Base-by-base conservation (phyloP, 768 basidiomycete species). In the Tremella yokohamensis region DNA sequence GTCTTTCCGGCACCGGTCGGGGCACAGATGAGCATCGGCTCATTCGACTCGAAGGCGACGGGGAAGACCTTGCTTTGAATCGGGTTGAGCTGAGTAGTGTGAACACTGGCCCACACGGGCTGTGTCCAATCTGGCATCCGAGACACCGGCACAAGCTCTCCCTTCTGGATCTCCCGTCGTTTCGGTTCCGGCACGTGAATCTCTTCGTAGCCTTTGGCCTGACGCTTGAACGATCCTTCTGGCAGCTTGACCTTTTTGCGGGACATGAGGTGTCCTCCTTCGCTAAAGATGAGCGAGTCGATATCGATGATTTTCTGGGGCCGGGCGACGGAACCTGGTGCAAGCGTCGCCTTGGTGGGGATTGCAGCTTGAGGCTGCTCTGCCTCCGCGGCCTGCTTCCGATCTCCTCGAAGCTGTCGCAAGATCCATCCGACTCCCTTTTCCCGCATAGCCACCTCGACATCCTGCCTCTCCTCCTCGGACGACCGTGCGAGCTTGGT, bases 1-100 rank as follows among this genome's bases (percentile, higher is more conserved):
- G 96, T 99, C 93, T 99, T 99, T 63, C 96, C 96, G 12, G 94
- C 96, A 75, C 96, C 94, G 0, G 96, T 98, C 3, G 96, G 96
- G 0, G 96, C 96, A 79, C 96, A 99, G 26, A 99, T 84, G 24
- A 99, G 79, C 59, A 98, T 83, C 0, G 94, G 94, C 64, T 98
- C 93, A 63, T 97, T 92, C 0, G 90, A 88, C 59, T 70, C 64
- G 74, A 97, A 97, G 0, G 94, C 94, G 56, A 90, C 79, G 0
- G 96, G 93, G 78, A 82, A 99, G 8, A 96, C 79, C 77, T 89
- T 90, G 80, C 88, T 90, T 78, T 99, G 96, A 8, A 98, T 83
- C 16, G 89, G 84, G 76, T 98, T 99, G 40, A 98, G 83, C 54
- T 80, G 84, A 7, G 83, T 83, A 0, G 75, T 66, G 16, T 89